These are phyloP conservation scores for Ceratocystis alfenasii DNA, from an alignment of 2,329 filamentous ascomycete species.

Conservation along the genomic window DNA sequence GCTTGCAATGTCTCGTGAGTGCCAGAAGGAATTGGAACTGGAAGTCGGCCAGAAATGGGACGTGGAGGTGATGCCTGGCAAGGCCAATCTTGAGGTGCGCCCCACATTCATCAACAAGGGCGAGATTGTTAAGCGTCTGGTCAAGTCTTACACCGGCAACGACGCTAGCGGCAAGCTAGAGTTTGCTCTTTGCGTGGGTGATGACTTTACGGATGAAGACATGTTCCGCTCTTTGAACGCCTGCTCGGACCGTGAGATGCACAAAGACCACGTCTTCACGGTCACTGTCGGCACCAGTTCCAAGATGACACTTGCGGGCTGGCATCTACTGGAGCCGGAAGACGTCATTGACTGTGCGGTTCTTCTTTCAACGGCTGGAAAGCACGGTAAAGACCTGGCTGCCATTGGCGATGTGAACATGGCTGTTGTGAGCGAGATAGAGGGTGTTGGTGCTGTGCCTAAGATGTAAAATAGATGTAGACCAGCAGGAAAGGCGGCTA, in stretches of 20 bases:
- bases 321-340: conserved; percentile 76
- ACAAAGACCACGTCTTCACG: conserved; percentile 62
- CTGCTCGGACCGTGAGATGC: conserved; percentile 41
- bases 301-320: conserved; percentile 81
- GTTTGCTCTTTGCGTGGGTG: conserved; percentile 82
- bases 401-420: conserved; percentile 44
- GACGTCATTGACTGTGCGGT: conserved; percentile 67
- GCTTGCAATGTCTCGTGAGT: conserved; percentile 64
- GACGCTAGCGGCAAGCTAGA: conserved; percentile 48
- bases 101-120: conserved; percentile 97
- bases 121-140: conserved; percentile 76
- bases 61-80: conserved; percentile 92
- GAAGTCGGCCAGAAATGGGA: conserved; percentile 71
- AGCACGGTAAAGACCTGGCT: conserved; percentile 31
- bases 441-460: conserved; percentile 42
- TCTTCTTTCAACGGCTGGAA: conserved; percentile 41
- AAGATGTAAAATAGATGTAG: conserved; percentile 14
- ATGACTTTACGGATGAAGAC: conserved; percentile 97
- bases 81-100: conserved; percentile 94
- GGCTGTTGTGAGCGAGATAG: conserved; percentile 42
- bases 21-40: conserved; percentile 66
- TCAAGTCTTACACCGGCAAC: conserved; percentile 54
- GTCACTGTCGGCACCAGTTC: conserved; percentile 85
- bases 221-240: conserved; percentile 73
- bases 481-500: neutral